phyloP scores from a whole-genome alignment of 805 yeast genomes.

The Wickerhamomyces rabaulensis region DNA sequence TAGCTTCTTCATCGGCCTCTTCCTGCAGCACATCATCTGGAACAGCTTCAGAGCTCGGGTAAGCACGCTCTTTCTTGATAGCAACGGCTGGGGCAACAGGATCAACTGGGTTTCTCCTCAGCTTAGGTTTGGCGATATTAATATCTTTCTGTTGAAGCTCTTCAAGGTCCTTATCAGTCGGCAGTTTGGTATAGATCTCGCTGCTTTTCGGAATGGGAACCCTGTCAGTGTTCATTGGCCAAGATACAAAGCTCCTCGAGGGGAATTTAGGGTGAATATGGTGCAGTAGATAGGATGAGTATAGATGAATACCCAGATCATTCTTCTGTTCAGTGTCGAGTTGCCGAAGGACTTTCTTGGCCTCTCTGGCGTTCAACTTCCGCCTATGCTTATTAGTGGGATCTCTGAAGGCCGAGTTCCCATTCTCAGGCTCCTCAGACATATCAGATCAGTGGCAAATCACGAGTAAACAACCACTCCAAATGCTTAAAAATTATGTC shows the following conservation, averaged over 20 bases:
- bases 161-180: background rate
- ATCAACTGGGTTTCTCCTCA: background rate
- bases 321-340: conserved; percentile 45
- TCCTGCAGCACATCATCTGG: background rate
- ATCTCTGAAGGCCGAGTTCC: background rate
- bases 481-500: background rate
- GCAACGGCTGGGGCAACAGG: background rate
- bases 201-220: conserved; percentile 26
- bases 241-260: conserved; percentile 43
- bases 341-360: conserved; percentile 22
- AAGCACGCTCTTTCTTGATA: background rate
- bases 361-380: background rate
- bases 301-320: conserved; percentile 63
- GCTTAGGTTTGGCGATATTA: background rate
- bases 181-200: background rate
- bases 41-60: background rate
- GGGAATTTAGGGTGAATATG: conserved; percentile 36
- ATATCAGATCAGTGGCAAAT: background rate
- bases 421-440: background rate
- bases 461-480: background rate
- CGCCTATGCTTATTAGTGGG: background rate
- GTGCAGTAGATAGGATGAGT: conserved; percentile 46
- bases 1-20: conserved; percentile 1
- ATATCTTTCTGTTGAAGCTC: background rate
- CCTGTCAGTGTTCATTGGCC: conserved; percentile 45